Evolutionary conservation across 805 yeast genomes (phyloP), one percentile per base, ranked within the genome.

Genomic region (Saturnispora bothae): DNA sequence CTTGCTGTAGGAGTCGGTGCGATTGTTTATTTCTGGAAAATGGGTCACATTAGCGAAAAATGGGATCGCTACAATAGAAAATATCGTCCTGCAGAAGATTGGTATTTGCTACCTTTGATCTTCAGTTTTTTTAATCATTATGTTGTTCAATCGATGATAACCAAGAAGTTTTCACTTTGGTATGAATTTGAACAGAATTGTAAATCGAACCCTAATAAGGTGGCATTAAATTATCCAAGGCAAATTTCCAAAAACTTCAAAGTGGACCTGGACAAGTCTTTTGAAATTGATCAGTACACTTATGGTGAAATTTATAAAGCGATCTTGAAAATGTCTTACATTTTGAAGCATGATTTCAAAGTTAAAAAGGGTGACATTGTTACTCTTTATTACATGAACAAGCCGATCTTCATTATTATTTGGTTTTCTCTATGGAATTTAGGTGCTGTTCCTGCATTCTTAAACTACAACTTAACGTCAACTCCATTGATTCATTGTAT

Each of bases 381-480:
- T 33, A 94, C 83, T 0, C 50, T 89, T 31, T 79, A 78, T 50
- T 80, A 75, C 52, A 79, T 83, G 51, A 88, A 88, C 59, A 84
- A 81, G 53, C 95, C 95, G 2, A 63, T 85, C 44, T 83, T 83
- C 50, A 59, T 88, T 13, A 68, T 86, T 38, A 54, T 82, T 29
- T 83, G 95, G 94, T 67, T 83, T 39, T 82, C 95, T 0, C 60
- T 82, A 34, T 88, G 96, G 96, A 83, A 84, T 50, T 66, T 88
- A 38, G 96, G 96, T 31, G 95, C 95, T 1, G 58, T 69, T 7
- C 96, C 96, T 0, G 86, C 95, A 1, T 81, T 89, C 49, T 62
- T 89, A 50, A 88, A 88, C 61, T 83, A 77, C 61, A 88, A 86
- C 56, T 67, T 80, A 34, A 65, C 69, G 37, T 86, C 84, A 19